A percentile compares a stretch with the other conserved stretches of the same genome.
Conservation (phyloP, 73 alveolate species). For the Stentor coeruleus region DNA sequence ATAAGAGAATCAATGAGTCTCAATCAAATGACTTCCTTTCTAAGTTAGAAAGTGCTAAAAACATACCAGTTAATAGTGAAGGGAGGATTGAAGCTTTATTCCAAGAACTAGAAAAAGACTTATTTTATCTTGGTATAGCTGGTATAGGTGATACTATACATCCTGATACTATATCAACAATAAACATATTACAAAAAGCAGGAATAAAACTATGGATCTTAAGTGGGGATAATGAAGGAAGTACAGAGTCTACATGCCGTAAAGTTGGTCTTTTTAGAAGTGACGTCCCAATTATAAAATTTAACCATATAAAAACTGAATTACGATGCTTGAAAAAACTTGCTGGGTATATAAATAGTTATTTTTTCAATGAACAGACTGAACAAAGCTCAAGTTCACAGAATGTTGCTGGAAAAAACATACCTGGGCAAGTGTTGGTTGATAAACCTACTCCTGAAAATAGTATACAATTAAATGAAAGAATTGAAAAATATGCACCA, state of each 20-base stretch:
- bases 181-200: neutral
- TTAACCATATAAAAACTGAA: too few relatives aligned
- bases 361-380: too few relatives aligned
- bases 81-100: neutral
- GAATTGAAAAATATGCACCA: too few relatives aligned
- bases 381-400: too few relatives aligned
- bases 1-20: neutral
- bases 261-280: neutral
- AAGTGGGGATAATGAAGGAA: constrained; percentile 1
- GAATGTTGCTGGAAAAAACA: too few relatives aligned
- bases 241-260: neutral
- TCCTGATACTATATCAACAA: neutral
- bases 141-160: constrained; percentile 12
- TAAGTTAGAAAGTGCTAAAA: neutral
- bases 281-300: neutral
- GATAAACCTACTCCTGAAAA: too few relatives aligned
- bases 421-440: too few relatives aligned
- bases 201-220: constrained; percentile 13
- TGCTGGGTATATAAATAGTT: too few relatives aligned
- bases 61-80: neutral
- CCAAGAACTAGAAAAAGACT: constrained; percentile 21
- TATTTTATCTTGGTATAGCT: constrained; percentile 17
- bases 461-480: too few relatives aligned
- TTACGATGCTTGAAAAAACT: too few relatives aligned
- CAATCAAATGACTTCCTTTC: neutral